Evolutionary conservation across 2,329 filamentous ascomycete species (phyloP).

Genomic region (Dactylellina leptospora): DNA sequence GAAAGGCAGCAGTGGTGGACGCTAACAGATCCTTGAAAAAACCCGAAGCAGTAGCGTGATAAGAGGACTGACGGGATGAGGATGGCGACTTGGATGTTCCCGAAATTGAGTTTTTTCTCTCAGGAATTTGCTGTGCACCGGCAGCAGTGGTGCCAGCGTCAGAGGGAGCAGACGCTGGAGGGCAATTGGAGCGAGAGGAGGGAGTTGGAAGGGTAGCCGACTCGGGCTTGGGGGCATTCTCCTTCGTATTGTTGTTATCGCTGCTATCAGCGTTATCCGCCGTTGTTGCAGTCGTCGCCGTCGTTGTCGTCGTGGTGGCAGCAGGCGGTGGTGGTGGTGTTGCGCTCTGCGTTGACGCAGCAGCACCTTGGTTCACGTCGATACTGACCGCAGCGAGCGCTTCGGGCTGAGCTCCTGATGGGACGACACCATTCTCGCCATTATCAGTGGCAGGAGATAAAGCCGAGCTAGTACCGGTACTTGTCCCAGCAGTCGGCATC

Average conservation of each 20-base stretch:
- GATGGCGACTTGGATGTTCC: constrained; percentile 45
- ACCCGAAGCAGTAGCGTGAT: constrained; percentile 47
- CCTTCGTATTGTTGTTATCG: constrained; percentile 6
- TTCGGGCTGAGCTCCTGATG: neutral
- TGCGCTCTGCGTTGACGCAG: neutral
- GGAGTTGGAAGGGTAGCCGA: constrained; percentile 27
- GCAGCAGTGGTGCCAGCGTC: neutral
- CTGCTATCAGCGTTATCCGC: constrained; percentile 5
- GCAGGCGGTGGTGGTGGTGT: neutral
- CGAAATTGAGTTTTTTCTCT: constrained; percentile 16
- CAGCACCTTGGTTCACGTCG: neutral
- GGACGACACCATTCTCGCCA: neutral
- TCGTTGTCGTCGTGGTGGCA: neutral
- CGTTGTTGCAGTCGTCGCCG: neutral
- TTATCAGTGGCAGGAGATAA: too few species aligned
- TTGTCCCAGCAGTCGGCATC: constrained; percentile 2
- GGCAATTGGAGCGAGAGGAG: constrained; percentile 21
- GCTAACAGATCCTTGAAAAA: constrained; percentile 53
- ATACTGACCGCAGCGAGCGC: neutral
- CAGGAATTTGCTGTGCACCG: constrained; percentile 18
- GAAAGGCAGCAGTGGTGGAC: constrained; percentile 46
- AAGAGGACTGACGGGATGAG: constrained; percentile 41
- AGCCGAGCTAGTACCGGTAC: constrained; percentile 12
- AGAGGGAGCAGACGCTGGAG: constrained; percentile 11
- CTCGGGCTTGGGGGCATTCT: constrained; percentile 15